These are phyloP conservation scores for Kwoniella sp. DNA, from an alignment of 768 basidiomycete species.

Conservation along the genomic window DNA sequence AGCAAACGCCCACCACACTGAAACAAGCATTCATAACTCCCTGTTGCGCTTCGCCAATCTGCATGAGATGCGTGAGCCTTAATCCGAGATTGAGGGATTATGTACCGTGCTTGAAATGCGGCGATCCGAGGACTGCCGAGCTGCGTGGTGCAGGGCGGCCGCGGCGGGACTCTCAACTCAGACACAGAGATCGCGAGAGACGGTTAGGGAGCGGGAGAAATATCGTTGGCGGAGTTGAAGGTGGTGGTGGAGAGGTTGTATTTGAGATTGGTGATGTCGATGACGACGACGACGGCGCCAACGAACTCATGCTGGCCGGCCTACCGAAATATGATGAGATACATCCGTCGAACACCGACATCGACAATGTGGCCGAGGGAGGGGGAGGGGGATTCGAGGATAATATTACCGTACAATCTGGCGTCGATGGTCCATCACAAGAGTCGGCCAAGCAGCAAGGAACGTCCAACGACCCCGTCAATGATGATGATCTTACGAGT, in stretches of 20 bases:
- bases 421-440: no score
- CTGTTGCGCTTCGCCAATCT: constrained; percentile 50
- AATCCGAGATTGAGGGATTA: constrained; percentile 52
- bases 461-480: background rate
- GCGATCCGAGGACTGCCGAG: constrained; percentile 33
- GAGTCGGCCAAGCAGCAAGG: no score
- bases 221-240: constrained; percentile 10
- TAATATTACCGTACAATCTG: no score
- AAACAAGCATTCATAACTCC: constrained; percentile 36
- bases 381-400: no score
- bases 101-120: constrained; percentile 49
- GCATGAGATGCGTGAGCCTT: constrained; percentile 33
- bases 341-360: background rate
- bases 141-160: constrained; percentile 7
- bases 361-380: no score
- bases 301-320: constrained; percentile 1
- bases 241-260: constrained; percentile 20
- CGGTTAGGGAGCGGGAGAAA: constrained; percentile 4
- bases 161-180: background rate
- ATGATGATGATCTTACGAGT: background rate
- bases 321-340: constrained; percentile 29
- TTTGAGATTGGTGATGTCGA: constrained; percentile 45
- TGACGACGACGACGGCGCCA: constrained; percentile 24
- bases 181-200: no score
- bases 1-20: constrained; percentile 11